These are phyloP conservation scores for Cydonia oblonga DNA, from an alignment of 331 rosid species.

Conservation along the genomic window DNA sequence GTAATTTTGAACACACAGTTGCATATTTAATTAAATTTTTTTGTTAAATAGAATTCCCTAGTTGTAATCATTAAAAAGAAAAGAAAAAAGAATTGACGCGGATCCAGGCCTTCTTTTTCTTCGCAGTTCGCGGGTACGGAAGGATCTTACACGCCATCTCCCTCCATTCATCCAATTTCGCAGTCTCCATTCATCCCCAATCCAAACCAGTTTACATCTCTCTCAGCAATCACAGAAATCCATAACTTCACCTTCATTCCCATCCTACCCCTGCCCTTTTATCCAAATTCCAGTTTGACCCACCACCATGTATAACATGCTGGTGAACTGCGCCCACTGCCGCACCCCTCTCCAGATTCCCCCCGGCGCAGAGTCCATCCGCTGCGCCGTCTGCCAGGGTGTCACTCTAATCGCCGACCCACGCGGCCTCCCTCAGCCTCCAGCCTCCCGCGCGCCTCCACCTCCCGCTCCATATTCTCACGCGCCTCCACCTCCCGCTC, in stretches of 20 bases:
- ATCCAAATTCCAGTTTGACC: not conserved
- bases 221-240: not conserved
- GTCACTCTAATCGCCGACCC: slow-evolving; percentile 62
- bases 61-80: too few relatives aligned
- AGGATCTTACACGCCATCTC: not conserved
- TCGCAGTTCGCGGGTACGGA: too few relatives aligned
- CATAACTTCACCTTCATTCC: not conserved
- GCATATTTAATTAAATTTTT: too few relatives aligned
- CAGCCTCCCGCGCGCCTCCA: slow-evolving; percentile 15
- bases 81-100: too few relatives aligned
- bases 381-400: slow-evolving; percentile 73
- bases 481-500: slow-evolving; percentile 26
- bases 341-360: slow-evolving; percentile 71
- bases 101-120: too few relatives aligned
- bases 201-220: not conserved
- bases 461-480: slow-evolving; percentile 10
- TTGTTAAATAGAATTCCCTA: too few relatives aligned
- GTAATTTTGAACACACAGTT: too few relatives aligned
- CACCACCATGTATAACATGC: slow-evolving; percentile 36
- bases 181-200: too few relatives aligned
- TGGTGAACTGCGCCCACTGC: slow-evolving; percentile 76
- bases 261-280: not conserved
- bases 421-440: slow-evolving; percentile 34
- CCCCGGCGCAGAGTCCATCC: slow-evolving; percentile 62
- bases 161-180: not conserved